Evolutionary conservation across 805 yeast species (phyloP).

Genomic region (Saccharomycopsis amapae): DNA sequence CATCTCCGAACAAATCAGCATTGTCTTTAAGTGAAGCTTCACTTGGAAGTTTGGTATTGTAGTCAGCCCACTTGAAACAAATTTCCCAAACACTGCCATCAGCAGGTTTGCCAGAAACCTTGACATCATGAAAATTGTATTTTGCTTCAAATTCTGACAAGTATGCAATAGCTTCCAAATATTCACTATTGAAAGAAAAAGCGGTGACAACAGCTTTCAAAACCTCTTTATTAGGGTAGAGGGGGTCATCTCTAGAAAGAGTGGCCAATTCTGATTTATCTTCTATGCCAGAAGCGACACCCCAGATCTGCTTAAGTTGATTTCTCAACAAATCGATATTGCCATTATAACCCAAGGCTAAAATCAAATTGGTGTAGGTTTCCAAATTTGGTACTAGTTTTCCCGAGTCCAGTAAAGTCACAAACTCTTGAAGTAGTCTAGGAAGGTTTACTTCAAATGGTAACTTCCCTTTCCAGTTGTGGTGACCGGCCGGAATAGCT

Average conservation of each 20-base stretch:
- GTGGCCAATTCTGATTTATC: slow-evolving; percentile 5
- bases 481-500: neutral
- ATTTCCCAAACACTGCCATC: slow-evolving; percentile 5
- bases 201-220: slow-evolving; percentile 28
- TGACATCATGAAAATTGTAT: neutral
- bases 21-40: neutral
- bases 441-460: slow-evolving; percentile 14
- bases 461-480: slow-evolving; percentile 11
- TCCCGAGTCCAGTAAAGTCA: slow-evolving; percentile 13
- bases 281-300: slow-evolving; percentile 18
- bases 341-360: slow-evolving; percentile 27
- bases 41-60: slow-evolving; percentile 6
- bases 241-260: slow-evolving; percentile 6
- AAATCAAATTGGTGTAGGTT: slow-evolving; percentile 25
- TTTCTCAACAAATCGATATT: slow-evolving; percentile 25
- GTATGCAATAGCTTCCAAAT: slow-evolving; percentile 26
- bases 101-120: neutral
- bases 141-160: slow-evolving; percentile 22
- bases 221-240: slow-evolving; percentile 26
- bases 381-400: slow-evolving; percentile 23
- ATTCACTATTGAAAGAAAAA: slow-evolving; percentile 27
- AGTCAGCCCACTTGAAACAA: slow-evolving; percentile 11
- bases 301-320: slow-evolving; percentile 28
- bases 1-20: neutral
- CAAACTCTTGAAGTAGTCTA: slow-evolving; percentile 23